phyloP scores from a whole-genome alignment of 495 filamentous ascomycete genomes.

The Xylaria longipes region DNA sequence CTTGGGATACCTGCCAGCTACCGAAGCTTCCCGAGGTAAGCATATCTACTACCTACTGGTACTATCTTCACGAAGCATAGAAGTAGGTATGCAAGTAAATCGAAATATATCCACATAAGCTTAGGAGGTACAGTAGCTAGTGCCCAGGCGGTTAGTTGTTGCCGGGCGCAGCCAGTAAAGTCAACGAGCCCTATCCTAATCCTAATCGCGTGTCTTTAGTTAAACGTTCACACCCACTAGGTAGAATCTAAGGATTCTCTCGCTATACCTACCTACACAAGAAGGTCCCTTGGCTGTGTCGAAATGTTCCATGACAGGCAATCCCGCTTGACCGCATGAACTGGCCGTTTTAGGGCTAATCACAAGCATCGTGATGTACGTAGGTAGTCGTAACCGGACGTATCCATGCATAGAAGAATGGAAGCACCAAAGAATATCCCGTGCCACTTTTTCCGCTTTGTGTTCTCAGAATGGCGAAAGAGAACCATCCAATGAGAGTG shows the following conservation, averaged over 20 bases:
- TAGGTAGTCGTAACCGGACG: not conserved
- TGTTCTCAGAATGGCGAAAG: not conserved
- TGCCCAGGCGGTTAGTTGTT: not conserved
- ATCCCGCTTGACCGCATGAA: constrained; percentile 1
- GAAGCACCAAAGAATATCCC: constrained; percentile 24
- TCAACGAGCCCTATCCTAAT: not conserved
- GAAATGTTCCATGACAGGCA: not conserved
- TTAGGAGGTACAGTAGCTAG: too few relatives aligned
- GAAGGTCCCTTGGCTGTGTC: constrained; percentile 1
- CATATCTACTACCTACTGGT: too few relatives aligned
- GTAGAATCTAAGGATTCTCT: not conserved
- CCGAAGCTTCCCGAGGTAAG: too few relatives aligned
- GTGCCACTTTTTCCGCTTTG: constrained; percentile 17
- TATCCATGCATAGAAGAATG: constrained; percentile 16
- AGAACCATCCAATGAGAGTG: not conserved
- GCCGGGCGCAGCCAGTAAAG: too few relatives aligned
- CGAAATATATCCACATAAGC: too few relatives aligned
- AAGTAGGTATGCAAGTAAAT: too few relatives aligned
- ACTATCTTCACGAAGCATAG: too few relatives aligned
- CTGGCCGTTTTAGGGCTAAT: constrained; percentile 3
- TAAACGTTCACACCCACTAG: not conserved
- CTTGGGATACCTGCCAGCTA: too few relatives aligned
- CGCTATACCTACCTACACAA: not conserved
- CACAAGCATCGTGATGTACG: not conserved
- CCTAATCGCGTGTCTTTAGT: not conserved